Evolutionary conservation across 345 rosid genomes (phyloP).

Genomic region (Rhizophora mangle): DNA sequence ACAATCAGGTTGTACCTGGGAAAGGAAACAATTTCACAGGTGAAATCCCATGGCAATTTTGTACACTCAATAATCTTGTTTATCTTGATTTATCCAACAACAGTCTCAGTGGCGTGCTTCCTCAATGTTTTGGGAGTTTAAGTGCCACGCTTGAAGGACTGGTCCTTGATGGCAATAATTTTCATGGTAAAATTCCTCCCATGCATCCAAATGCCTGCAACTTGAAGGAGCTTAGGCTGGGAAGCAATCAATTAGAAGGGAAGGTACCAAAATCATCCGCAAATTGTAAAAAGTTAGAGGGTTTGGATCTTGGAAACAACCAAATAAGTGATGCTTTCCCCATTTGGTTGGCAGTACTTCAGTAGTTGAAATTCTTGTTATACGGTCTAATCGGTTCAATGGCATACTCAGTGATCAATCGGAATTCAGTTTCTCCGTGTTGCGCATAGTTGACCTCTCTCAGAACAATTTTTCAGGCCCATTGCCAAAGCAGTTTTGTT

Average conservation of each 20-base stretch:
- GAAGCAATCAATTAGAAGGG: background rate
- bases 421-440: too few species aligned
- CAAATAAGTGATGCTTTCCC: too few species aligned
- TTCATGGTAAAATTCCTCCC: conserved; percentile 16
- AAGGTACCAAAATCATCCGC: too few species aligned
- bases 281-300: too few species aligned
- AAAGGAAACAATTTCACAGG: background rate
- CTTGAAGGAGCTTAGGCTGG: background rate
- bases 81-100: conserved; percentile 33
- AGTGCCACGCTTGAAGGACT: background rate
- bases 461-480: too few species aligned
- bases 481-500: too few species aligned
- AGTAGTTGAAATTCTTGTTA: too few species aligned
- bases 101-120: conserved; percentile 29
- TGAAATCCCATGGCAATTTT: conserved; percentile 7
- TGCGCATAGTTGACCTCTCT: too few species aligned
- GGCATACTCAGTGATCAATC: too few species aligned
- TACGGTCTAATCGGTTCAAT: too few species aligned
- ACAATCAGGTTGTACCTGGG: background rate
- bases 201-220: background rate
- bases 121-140: conserved; percentile 19
- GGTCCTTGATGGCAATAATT: conserved; percentile 22
- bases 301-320: too few species aligned
- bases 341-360: too few species aligned
- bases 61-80: background rate